phyloP scores from a whole-genome alignment of 202 grass and related monocot genomes.

The Musa balbisiana region DNA sequence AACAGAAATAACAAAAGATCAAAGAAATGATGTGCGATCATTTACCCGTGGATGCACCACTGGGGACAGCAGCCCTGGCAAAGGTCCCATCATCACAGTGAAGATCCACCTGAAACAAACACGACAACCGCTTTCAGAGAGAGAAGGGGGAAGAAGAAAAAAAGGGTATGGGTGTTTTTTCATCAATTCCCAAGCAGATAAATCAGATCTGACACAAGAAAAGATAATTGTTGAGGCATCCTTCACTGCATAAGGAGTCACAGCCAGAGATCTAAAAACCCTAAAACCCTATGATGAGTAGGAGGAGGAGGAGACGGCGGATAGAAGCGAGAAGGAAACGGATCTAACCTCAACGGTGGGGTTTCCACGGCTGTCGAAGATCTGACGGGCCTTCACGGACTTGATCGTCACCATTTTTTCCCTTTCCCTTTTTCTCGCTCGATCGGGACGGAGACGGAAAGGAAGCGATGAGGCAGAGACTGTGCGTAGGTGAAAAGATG shows the following conservation, averaged over 20 bases:
- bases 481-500: too few species aligned
- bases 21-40: background rate
- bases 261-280: too few species aligned
- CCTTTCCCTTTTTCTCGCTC: background rate
- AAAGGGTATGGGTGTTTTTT: too few species aligned
- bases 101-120: slow-evolving; percentile 47
- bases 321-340: background rate
- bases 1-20: background rate
- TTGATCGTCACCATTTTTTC: slow-evolving; percentile 46
- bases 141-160: background rate
- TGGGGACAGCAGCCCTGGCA: slow-evolving; percentile 73
- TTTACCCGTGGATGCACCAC: slow-evolving; percentile 81
- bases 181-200: too few species aligned
- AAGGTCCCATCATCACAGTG: slow-evolving; percentile 59
- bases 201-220: too few species aligned
- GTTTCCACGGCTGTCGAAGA: slow-evolving; percentile 72
- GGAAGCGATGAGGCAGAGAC: too few species aligned
- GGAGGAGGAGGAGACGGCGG: background rate
- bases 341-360: slow-evolving; percentile 49
- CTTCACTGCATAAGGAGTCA: too few species aligned
- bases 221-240: too few species aligned
- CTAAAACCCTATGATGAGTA: background rate
- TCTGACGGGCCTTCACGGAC: slow-evolving; percentile 67
- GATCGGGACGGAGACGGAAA: background rate
- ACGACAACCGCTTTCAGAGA: background rate